Evolutionary conservation across 2,329 filamentous ascomycete species (phyloP).

Genomic region (Hyphodiscus sp.): DNA sequence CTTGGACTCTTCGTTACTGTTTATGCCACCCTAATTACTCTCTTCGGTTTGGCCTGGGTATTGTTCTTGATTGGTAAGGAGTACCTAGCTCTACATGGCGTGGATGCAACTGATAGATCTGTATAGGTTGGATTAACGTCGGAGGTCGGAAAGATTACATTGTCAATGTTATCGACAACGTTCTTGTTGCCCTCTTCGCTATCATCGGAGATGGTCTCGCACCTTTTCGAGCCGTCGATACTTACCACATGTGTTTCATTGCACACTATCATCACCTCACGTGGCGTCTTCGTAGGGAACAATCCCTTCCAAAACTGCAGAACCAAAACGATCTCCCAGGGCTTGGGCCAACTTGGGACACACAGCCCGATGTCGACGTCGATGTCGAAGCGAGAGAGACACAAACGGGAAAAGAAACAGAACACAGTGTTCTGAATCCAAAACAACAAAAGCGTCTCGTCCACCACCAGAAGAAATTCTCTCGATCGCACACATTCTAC

Average conservation of each 20-base stretch:
- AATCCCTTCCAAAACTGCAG: constrained; percentile 48
- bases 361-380: constrained; percentile 21
- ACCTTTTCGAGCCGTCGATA: constrained; percentile 73
- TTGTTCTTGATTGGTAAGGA: constrained; percentile 71
- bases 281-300: constrained; percentile 52
- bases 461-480: constrained; percentile 74
- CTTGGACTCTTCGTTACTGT: constrained; percentile 78
- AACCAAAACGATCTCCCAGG: constrained; percentile 56
- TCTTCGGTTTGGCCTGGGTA: constrained; percentile 84
- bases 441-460: constrained; percentile 63
- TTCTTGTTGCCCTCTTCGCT: constrained; percentile 64
- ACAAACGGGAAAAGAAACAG: constrained; percentile 35
- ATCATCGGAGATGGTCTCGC: constrained; percentile 65
- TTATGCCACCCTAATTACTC: constrained; percentile 74
- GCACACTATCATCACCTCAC: constrained; percentile 58
- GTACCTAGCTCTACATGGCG: neutral
- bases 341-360: constrained; percentile 7
- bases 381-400: constrained; percentile 20
- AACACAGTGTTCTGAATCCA: constrained; percentile 56
- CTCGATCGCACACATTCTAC: constrained; percentile 82
- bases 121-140: constrained; percentile 66
- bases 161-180: constrained; percentile 64
- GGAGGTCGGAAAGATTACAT: constrained; percentile 63
- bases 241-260: constrained; percentile 69
- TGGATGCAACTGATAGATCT: neutral